Percentiles rank a stretch among this genome's conserved stretches.
These are phyloP conservation scores for Candida silvicultrix DNA, from an alignment of 805 yeast genomes.

Conservation along the genomic window DNA sequence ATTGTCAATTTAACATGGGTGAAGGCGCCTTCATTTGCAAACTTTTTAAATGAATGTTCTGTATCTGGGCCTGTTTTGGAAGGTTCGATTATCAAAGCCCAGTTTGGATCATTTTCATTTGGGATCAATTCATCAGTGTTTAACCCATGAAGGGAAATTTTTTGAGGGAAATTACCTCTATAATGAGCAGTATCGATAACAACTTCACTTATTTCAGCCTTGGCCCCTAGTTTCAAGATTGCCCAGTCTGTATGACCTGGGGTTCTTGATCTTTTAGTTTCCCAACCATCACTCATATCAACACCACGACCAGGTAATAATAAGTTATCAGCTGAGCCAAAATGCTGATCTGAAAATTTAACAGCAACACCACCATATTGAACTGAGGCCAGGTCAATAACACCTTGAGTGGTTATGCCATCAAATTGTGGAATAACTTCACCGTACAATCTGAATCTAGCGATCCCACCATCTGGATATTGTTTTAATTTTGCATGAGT, in stretches of 20 bases:
- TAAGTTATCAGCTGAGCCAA: slow-evolving; percentile 86
- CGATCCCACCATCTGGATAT: slow-evolving; percentile 99
- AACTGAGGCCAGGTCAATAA: slow-evolving; percentile 74
- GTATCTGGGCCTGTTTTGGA: slow-evolving; percentile 77
- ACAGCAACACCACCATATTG: slow-evolving; percentile 86
- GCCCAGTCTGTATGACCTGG: slow-evolving; percentile 92
- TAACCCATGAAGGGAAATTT: slow-evolving; percentile 61
- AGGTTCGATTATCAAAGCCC: slow-evolving; percentile 63
- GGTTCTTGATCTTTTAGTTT: slow-evolving; percentile 80
- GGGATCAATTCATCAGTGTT: slow-evolving; percentile 30
- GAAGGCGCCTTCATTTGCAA: slow-evolving; percentile 27
- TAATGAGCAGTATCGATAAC: slow-evolving; percentile 89
- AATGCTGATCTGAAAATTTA: slow-evolving; percentile 84
- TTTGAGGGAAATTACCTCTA: slow-evolving; percentile 93
- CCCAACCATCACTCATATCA: slow-evolving; percentile 99
- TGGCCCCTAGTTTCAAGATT: slow-evolving; percentile 69
- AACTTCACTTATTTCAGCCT: slow-evolving; percentile 48
- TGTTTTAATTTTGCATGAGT: slow-evolving; percentile 80
- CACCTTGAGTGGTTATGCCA: slow-evolving; percentile 15
- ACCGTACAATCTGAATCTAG: slow-evolving; percentile 88
- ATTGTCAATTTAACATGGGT: slow-evolving; percentile 77
- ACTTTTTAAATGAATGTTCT: slow-evolving; percentile 54
- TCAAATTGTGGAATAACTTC: slow-evolving; percentile 69
- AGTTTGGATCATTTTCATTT: slow-evolving; percentile 35
- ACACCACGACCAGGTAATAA: slow-evolving; percentile 90